Evolutionary conservation across 345 rosid genomes (phyloP).

Genomic region (Eucalyptus tenuipes): DNA sequence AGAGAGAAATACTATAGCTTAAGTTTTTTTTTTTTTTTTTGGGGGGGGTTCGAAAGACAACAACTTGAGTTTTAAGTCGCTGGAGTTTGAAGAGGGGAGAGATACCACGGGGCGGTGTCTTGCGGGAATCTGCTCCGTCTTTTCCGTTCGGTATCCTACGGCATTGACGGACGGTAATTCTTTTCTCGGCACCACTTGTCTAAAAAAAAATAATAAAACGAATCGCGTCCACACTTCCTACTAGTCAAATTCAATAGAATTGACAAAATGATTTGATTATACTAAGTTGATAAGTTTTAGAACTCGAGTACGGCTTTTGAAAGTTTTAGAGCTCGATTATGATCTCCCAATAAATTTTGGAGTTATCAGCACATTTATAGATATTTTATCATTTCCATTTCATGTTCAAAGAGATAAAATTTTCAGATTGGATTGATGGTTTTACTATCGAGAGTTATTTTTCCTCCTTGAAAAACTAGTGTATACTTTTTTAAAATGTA

Average conservation of each 20-base stretch:
- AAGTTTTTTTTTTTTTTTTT: no score
- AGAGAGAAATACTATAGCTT: not conserved
- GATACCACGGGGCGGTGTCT: not conserved
- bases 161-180: not conserved
- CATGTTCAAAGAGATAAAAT: no score
- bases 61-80: not conserved
- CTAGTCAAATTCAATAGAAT: no score
- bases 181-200: not conserved
- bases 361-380: accelerated
- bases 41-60: no score
- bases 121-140: not conserved
- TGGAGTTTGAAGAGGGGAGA: not conserved
- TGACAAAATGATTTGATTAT: no score
- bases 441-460: no score
- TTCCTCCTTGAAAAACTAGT: no score
- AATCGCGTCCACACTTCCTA: not conserved
- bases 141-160: not conserved
- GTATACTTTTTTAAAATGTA: no score
- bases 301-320: accelerated
- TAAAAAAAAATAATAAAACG: not conserved
- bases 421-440: no score
- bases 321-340: no score
- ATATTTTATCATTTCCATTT: no score
- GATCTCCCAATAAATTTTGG: no score
- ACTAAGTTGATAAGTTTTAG: accelerated